Percentiles rank a stretch among this genome's conserved stretches.
Conservation (phyloP, 140 eudicot species). For the Oenanthe javanica region DNA sequence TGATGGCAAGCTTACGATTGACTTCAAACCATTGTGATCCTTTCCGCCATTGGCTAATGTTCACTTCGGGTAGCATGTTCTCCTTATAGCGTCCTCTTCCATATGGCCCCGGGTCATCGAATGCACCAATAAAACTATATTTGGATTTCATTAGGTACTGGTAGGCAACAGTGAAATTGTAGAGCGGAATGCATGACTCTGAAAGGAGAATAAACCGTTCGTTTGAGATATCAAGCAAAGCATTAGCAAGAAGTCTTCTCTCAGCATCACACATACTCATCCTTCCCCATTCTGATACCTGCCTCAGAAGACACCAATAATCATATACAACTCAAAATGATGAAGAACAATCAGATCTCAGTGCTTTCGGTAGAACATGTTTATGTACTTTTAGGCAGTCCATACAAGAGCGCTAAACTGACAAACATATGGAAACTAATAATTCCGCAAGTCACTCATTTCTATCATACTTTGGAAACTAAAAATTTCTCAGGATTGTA, state of each 20-base stretch:
- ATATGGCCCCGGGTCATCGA: conserved; percentile 34
- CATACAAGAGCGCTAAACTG: not conserved
- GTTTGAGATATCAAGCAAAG: conserved; percentile 46
- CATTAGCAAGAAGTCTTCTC: conserved; percentile 54
- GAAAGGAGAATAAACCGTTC: conserved; percentile 38
- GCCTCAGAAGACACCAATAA: not conserved
- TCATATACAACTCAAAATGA: not conserved
- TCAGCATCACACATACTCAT: conserved; percentile 70
- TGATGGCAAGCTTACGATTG: conserved; percentile 48
- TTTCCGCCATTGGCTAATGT: conserved; percentile 40
- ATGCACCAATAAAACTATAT: conserved; percentile 45
- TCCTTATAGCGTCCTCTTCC: conserved; percentile 44
- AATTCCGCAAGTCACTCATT: not conserved
- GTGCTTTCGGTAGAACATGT: not conserved
- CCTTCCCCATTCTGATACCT: conserved; percentile 54
- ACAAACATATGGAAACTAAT: not conserved
- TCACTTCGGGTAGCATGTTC: conserved; percentile 39
- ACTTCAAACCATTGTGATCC: conserved; percentile 76
- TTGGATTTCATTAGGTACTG: conserved; percentile 30
- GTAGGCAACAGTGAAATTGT: conserved; percentile 31
- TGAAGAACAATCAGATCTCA: not conserved
- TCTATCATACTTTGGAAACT: not conserved
- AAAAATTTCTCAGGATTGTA: not conserved
- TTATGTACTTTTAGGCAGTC: not conserved
- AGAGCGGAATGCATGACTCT: conserved; percentile 46